A percentile compares a stretch with the other conserved stretches of the same genome.
Conservation (phyloP, 225 moss, liverwort and hornwort genomes). For the Rhytidiadelphus loreus region DNA sequence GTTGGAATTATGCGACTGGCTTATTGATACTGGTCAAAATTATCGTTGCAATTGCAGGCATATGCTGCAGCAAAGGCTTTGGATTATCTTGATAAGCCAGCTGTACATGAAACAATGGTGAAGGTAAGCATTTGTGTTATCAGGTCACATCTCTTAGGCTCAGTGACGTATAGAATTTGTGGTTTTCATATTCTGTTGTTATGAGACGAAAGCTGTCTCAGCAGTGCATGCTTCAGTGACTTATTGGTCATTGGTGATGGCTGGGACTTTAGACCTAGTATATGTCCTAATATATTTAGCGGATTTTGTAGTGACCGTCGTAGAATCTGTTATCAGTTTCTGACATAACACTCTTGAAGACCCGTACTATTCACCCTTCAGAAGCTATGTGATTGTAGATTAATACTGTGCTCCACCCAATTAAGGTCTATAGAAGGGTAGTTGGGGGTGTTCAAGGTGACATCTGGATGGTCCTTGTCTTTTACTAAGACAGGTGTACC, state of each 20-base stretch:
- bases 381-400: not conserved
- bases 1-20: not conserved
- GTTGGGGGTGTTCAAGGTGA: not conserved
- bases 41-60: constrained; percentile 34
- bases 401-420: not conserved
- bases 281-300: not conserved
- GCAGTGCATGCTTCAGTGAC: not conserved
- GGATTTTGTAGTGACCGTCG: not conserved
- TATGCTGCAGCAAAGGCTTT: constrained; percentile 89
- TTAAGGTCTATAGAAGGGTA: not conserved
- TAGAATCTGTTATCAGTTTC: not conserved
- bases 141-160: not conserved
- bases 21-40: not conserved
- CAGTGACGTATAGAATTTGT: not conserved
- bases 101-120: constrained; percentile 99
- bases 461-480: not conserved
- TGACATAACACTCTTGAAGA: not conserved
- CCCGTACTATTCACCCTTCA: not conserved
- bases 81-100: constrained; percentile 90
- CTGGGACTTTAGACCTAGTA: not conserved
- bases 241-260: not conserved
- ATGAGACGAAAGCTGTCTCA: not conserved
- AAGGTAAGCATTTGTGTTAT: constrained; percentile 38
- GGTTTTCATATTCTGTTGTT: not conserved
- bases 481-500: not conserved